A percentile compares a stretch with the other conserved stretches of the same genome.
phyloP scores from a whole-genome alignment of 2,329 filamentous ascomycete species.

The Ceratocystis papillata region DNA sequence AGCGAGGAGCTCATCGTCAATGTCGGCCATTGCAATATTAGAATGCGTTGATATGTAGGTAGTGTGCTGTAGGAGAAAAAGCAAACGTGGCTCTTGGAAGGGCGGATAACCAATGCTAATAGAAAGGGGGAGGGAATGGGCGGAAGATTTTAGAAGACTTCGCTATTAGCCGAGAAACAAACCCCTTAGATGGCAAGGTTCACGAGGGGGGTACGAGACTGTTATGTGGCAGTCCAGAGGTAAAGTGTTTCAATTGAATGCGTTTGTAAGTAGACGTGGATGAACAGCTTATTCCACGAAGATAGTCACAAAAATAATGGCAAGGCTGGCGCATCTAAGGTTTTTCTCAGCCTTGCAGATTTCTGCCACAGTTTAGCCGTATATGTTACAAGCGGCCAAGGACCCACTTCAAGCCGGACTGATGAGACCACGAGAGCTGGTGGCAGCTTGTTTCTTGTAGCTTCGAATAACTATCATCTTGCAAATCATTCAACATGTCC shows the following conservation, averaged over 20 bases:
- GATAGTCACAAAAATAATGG: neutral
- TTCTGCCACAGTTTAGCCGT: neutral
- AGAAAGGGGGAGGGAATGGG: neutral
- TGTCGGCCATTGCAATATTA: slow-evolving; percentile 58
- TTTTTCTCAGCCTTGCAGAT: neutral
- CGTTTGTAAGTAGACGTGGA: neutral
- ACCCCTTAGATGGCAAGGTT: no score
- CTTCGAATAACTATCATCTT: neutral
- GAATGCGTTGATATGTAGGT: neutral
- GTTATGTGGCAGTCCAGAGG: no score
- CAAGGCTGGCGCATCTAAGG: neutral
- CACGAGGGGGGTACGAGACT: no score
- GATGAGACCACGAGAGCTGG: neutral
- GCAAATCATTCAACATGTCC: neutral
- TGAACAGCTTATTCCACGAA: neutral
- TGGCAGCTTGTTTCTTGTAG: no score
- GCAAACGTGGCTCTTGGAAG: no score
- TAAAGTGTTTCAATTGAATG: neutral
- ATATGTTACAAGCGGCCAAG: neutral
- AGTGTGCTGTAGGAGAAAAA: neutral
- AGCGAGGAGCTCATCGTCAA: slow-evolving; percentile 88
- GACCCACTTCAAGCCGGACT: neutral
- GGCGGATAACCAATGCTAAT: no score
- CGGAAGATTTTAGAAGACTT: neutral
- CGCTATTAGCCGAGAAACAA: neutral